Conservation (phyloP, 2,329 filamentous ascomycete species). For the Colletotrichum cordylinicola region DNA sequence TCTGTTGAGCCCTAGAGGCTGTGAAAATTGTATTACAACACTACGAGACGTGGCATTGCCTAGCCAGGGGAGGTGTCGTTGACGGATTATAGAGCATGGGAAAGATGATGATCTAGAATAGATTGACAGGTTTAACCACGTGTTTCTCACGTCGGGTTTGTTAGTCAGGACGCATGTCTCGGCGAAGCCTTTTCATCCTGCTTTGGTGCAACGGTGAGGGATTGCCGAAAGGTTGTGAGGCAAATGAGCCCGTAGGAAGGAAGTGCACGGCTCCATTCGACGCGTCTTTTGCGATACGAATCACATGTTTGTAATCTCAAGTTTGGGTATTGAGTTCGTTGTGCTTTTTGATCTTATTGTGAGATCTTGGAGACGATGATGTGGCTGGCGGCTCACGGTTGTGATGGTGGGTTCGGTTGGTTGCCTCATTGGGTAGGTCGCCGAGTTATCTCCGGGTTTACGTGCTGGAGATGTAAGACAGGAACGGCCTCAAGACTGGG, state of each 20-base stretch:
- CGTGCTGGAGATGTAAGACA: not conserved
- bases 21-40: not conserved
- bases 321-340: not conserved
- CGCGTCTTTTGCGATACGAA: not conserved
- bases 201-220: not conserved
- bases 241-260: not conserved
- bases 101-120: not conserved
- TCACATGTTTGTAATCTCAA: not conserved
- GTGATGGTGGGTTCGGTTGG: not conserved
- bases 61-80: not conserved
- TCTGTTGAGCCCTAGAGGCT: too few species aligned
- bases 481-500: accelerated
- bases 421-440: not conserved
- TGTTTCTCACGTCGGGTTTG: not conserved
- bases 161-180: not conserved
- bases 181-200: not conserved
- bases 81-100: not conserved
- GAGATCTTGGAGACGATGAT: not conserved
- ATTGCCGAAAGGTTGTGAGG: not conserved
- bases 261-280: not conserved
- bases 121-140: not conserved
- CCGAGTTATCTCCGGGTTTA: not conserved
- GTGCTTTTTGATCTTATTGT: not conserved
- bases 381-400: not conserved
- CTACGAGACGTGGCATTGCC: not conserved